Base-by-base conservation (phyloP, 108 stramenopile genomes). In the Cyclostephanos invisitatus region DNA sequence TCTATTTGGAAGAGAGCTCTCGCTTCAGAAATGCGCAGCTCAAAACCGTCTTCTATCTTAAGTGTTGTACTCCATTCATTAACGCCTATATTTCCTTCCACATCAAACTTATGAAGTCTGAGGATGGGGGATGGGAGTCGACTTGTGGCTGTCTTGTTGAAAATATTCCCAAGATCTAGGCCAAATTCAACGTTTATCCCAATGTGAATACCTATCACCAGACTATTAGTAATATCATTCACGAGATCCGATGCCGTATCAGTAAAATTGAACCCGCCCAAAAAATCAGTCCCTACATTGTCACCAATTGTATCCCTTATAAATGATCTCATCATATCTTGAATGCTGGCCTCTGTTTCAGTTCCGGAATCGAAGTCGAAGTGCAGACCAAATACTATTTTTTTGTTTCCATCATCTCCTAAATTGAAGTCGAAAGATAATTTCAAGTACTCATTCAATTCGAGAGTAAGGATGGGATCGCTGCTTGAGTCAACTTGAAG, bases 371-470 rank as follows among this genome's bases (percentile, higher is more conserved):
- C 58, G 48, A 56, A 74, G 32, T 60, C 18, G 29, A 74, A 74
- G 14, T 55, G 44, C 29, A 68, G 32, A 29, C 59, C 58, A 28
- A 74, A 44, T 22, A 74, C 20, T 12, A 74, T n/a, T 9, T 74
- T 65, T 68, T 74, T 74, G 32, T 62, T 24, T 10, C 73, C 73
- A 14, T 32, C 64, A 28, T 42, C 40, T 42, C 73, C 73, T 57
- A 74, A 74, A 54, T 74, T 67, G 47, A 74, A 67, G 60, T 74
- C 65, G 63, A 74, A 65, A 29, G 53, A 50, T 22, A 74, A 27
- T 11, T 49, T 46, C 27, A 67, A 35, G 11, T 28, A 18, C 8
- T 59, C 58, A 46, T 72, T 53, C 47, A 72, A 17, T 11, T 29
- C 68, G 42, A 68, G 25, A 10, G 5, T 15, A 12, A 56, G 24